Evolutionary conservation across 2,329 filamentous ascomycete species (phyloP).

Genomic region (Camillea tinctor): DNA sequence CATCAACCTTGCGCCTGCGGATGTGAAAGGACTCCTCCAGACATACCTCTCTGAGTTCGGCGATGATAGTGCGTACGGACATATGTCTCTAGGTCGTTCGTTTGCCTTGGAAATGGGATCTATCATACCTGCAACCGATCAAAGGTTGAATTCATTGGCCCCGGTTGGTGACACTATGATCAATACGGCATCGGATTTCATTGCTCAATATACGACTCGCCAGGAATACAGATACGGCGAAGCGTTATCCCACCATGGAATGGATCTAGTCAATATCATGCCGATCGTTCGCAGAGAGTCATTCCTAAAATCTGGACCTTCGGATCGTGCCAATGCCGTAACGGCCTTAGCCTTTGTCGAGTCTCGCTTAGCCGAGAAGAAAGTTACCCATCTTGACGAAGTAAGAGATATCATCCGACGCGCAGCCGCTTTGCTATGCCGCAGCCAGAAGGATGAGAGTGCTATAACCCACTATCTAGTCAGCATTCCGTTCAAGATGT

Average conservation of each 20-base stretch:
- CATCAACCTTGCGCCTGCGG: constrained; percentile 81
- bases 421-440: constrained; percentile 83
- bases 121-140: constrained; percentile 80
- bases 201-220: constrained; percentile 94
- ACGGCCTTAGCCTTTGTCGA: constrained; percentile 73
- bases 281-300: constrained; percentile 52
- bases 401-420: constrained; percentile 79
- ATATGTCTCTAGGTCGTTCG: constrained; percentile 87
- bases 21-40: constrained; percentile 92
- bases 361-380: constrained; percentile 65
- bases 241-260: constrained; percentile 65
- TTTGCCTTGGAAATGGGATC: constrained; percentile 94
- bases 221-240: constrained; percentile 94
- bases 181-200: constrained; percentile 92
- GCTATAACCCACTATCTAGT: constrained; percentile 85
- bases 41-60: constrained; percentile 95
- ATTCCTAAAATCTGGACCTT: constrained; percentile 50
- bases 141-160: constrained; percentile 80
- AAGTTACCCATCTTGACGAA: constrained; percentile 69
- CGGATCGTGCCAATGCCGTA: constrained; percentile 56
- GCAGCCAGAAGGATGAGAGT: constrained; percentile 70
- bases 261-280: constrained; percentile 63
- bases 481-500: constrained; percentile 86
- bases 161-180: constrained; percentile 70
- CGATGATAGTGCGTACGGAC: constrained; percentile 85